Evolutionary conservation across 2,329 filamentous ascomycete species (phyloP).

Genomic region (Acrocalymma vagum): DNA sequence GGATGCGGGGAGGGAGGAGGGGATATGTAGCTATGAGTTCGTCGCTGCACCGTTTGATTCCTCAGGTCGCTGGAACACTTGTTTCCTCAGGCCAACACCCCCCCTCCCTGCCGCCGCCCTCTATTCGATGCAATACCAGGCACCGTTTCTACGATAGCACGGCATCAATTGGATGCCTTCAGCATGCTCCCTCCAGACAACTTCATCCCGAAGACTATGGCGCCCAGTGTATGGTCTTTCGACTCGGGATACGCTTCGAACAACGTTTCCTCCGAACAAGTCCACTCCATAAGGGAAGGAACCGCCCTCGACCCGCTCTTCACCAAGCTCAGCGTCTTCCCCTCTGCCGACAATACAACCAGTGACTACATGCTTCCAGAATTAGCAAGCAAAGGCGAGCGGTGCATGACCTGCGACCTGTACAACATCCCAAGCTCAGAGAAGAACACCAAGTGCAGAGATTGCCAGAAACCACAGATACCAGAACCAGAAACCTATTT

Average conservation of each 20-base stretch:
- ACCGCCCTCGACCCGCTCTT: slow-evolving; percentile 24
- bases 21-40: too few relatives aligned
- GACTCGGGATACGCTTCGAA: slow-evolving; percentile 45
- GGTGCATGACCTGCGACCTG: slow-evolving; percentile 33
- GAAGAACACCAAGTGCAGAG: slow-evolving; percentile 27
- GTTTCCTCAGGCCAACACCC: slow-evolving; percentile 7
- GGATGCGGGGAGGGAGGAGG: too few relatives aligned
- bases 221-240: slow-evolving; percentile 39
- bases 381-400: slow-evolving; percentile 6
- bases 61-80: neutral
- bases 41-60: too few relatives aligned
- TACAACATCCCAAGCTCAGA: slow-evolving; percentile 32
- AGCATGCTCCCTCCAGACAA: slow-evolving; percentile 35
- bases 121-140: too few relatives aligned
- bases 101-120: too few relatives aligned
- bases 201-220: slow-evolving; percentile 24
- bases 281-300: slow-evolving; percentile 12
- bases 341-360: slow-evolving; percentile 17
- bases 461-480: slow-evolving; percentile 28
- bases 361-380: slow-evolving; percentile 17
- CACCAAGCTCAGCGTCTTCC: slow-evolving; percentile 32
- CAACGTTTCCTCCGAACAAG: slow-evolving; percentile 17
- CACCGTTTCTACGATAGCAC: too few relatives aligned
- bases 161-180: slow-evolving; percentile 1
- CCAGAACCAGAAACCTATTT: slow-evolving; percentile 7